A percentile compares a stretch with the other conserved stretches of the same genome.
These are phyloP conservation scores for Cyberlindnera xishuangbannaensis DNA, from an alignment of 805 yeast genomes.

Conservation along the genomic window DNA sequence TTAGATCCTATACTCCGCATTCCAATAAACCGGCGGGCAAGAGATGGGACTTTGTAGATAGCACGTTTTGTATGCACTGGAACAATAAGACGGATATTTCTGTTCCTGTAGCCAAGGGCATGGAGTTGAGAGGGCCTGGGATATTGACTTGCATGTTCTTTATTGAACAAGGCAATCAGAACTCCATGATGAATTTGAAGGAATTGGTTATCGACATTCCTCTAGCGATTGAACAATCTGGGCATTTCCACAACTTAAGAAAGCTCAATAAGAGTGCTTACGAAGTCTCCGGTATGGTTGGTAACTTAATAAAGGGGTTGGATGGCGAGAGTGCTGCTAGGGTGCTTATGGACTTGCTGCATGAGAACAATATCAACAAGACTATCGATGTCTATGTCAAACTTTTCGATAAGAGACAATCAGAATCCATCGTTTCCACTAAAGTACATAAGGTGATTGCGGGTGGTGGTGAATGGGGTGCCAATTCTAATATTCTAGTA, in stretches of 20 bases:
- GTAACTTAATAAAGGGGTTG: constrained; percentile 5
- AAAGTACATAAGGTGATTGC: constrained; percentile 7
- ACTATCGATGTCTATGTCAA: constrained; percentile 8
- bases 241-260: not conserved
- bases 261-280: not conserved
- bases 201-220: constrained; percentile 2
- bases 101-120: constrained; percentile 6
- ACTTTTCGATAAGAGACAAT: not conserved
- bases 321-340: constrained; percentile 7
- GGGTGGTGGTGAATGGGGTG: constrained; percentile 12
- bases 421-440: not conserved
- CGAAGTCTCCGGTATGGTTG: constrained; percentile 2
- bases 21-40: not conserved
- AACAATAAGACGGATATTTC: not conserved
- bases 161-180: not conserved
- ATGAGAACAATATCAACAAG: constrained; percentile 2
- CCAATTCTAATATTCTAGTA: constrained; percentile 8
- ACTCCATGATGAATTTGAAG: constrained; percentile 2
- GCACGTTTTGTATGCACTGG: constrained; percentile 1
- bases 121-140: constrained; percentile 5
- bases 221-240: not conserved
- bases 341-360: constrained; percentile 4
- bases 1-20: constrained; percentile 1
- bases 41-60: constrained; percentile 3
- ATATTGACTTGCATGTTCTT: constrained; percentile 5